Evolutionary conservation across 225 moss, liverwort and hornwort genomes (phyloP), one percentile per base, ranked within the genome.

Genomic region (Takakia lepidozioides): DNA sequence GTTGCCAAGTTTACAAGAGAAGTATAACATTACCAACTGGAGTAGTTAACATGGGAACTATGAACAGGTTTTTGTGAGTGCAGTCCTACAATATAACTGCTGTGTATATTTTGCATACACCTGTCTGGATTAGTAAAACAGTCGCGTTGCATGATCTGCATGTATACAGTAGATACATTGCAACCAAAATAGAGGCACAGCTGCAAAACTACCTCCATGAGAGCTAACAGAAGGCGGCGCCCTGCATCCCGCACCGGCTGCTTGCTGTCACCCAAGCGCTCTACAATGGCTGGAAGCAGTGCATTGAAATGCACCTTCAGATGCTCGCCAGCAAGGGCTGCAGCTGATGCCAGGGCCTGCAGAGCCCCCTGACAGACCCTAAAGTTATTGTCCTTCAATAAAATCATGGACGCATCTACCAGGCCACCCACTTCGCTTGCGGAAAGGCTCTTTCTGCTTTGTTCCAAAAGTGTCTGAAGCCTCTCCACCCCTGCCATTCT

Each of bases 131-230:
- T n/a, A n/a, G n/a, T n/a, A n/a, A n/a, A n/a, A n/a, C n/a, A n/a
- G n/a, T n/a, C n/a, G n/a, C n/a, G n/a, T n/a, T n/a, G n/a, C n/a
- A n/a, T n/a, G n/a, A n/a, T n/a, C n/a, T n/a, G n/a, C n/a, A n/a
- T n/a, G n/a, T n/a, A n/a, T n/a, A n/a, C n/a, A n/a, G n/a, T n/a
- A n/a, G n/a, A n/a, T n/a, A n/a, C n/a, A n/a, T n/a, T n/a, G n/a
- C n/a, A n/a, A n/a, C n/a, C n/a, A n/a, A n/a, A n/a, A n/a, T n/a
- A n/a, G n/a, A n/a, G n/a, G n/a, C n/a, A n/a, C n/a, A n/a, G n/a
- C n/a, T n/a, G n/a, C n/a, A n/a, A n/a, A n/a, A n/a, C 16, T 70
- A 87, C 87, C 87, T 90, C 95, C 95, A 98, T 90, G 0, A 98
- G 80, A 2, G 95, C 80, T 43, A 98, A 75, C 49, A 98, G 77